phyloP scores from a whole-genome alignment of 257 asterid genomes.

The Ilex aquifolium region DNA sequence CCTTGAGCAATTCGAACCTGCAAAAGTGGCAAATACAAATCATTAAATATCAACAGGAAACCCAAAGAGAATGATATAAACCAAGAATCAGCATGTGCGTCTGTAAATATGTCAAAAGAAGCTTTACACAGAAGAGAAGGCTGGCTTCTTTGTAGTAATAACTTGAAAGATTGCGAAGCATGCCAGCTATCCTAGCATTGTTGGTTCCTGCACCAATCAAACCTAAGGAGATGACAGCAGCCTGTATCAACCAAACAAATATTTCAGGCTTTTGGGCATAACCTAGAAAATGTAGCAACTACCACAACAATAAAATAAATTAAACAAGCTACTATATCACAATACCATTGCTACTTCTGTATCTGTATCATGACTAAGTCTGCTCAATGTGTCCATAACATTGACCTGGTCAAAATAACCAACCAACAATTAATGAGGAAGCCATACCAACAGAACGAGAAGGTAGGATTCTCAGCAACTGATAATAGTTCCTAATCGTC shows the following conservation, averaged over 20 bases:
- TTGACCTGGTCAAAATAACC: conserved; percentile 60
- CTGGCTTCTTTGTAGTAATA: conserved; percentile 95
- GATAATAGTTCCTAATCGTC: no score
- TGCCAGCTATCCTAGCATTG: conserved; percentile 97
- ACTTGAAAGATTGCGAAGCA: conserved; percentile 96
- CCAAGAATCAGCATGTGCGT: background rate
- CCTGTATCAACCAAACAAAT: conserved; percentile 35
- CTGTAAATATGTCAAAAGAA: conserved; percentile 10
- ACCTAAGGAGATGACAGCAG: conserved; percentile 85
- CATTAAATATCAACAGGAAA: background rate
- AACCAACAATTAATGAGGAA: conserved; percentile 6
- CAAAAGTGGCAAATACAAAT: conserved; percentile 10
- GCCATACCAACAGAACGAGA: no score
- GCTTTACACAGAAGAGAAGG: conserved; percentile 82
- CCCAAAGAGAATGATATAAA: no score
- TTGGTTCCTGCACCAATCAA: conserved; percentile 98
- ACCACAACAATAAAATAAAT: background rate
- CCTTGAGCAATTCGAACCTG: conserved; percentile 99
- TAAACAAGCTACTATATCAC: background rate
- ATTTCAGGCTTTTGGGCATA: background rate
- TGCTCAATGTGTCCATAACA: conserved; percentile 98
- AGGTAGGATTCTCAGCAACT: no score
- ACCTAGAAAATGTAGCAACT: background rate
- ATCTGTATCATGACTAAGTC: conserved; percentile 98
- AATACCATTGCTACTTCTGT: conserved; percentile 94